Base-by-base conservation (phyloP, 805 yeast species). In the Yamadazyma olivae region DNA sequence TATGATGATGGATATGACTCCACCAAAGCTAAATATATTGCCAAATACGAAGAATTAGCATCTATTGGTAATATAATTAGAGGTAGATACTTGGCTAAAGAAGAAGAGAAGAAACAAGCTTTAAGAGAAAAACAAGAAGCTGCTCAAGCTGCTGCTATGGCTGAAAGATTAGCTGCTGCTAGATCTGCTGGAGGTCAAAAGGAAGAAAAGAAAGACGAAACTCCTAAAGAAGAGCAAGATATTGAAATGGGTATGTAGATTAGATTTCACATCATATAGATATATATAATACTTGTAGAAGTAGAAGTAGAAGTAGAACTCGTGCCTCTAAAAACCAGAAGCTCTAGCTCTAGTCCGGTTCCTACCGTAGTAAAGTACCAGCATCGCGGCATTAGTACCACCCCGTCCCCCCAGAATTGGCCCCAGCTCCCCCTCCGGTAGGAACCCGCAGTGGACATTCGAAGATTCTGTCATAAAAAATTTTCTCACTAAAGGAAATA, bases 1-100 rank as follows among this genome's bases (percentile, higher is more conserved):
- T 93, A 93, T 68, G 95, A 85, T 45, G 99, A 89, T 39, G 98
- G 98, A 59, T 89, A 86, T 61, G 99, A 93, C 65, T 79, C 97
- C 45, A 76, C 90, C 57, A 90, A 93, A 79, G 99, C 93, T 54
- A 87, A 84, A 64, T 93, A 91, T 76, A 82, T 95, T 67, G 98
- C 99, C 58, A 90, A 86, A 70, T 89, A 89, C 70, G 98, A 93
- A 71, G 99, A 93, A 69, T 81, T 93, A 57, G 95, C 96, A 30
- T 77, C 95, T 28, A 73, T 82, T 52, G 99, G 99, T 65, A 91
- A 93, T 76, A 71, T 93, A 51, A 88, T 93, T 69, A 85, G 82
- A 72, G 98, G 96, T 56, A 83, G 99, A 73, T 93, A 87, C 74
- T 70, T 83, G 53, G 86, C 90, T 46, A 88, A 91, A 70, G 87